phyloP scores from a whole-genome alignment of 2,329 filamentous ascomycete genomes.

The Orbilia ellipsospora region DNA sequence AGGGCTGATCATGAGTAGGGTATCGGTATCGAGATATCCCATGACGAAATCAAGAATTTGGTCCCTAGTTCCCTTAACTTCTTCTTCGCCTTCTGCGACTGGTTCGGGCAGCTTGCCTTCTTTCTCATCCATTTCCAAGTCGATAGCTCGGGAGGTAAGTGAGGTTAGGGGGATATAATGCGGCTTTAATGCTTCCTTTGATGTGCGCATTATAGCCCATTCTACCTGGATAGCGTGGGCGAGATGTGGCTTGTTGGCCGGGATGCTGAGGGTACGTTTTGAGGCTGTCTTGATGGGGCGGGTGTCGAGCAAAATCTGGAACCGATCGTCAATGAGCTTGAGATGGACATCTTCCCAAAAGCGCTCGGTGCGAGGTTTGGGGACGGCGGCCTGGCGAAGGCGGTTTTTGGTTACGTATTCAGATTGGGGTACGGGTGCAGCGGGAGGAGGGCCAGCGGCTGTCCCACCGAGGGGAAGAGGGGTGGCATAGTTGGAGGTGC shows the following conservation, averaged over 20 bases:
- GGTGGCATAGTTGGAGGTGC: conserved; percentile 29
- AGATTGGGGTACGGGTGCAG: conserved; percentile 42
- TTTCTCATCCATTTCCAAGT: conserved; percentile 77
- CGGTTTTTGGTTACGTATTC: conserved; percentile 27
- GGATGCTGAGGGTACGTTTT: conserved; percentile 80
- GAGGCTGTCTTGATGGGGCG: conserved; percentile 70
- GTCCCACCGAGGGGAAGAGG: conserved; percentile 52
- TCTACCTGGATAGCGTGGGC: conserved; percentile 88
- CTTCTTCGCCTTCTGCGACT: conserved; percentile 56
- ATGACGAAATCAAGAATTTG: conserved; percentile 76
- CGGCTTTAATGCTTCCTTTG: conserved; percentile 83
- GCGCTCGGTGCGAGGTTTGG: conserved; percentile 45
- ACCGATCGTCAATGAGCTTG: conserved; percentile 36
- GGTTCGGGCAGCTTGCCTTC: conserved; percentile 42
- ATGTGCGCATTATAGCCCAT: conserved; percentile 83
- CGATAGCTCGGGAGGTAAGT: conserved; percentile 81
- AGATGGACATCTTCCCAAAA: conserved; percentile 52
- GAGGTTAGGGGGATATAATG: conserved; percentile 93
- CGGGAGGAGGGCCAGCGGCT: conserved; percentile 47
- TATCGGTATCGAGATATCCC: conserved; percentile 91
- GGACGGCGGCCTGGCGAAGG: conserved; percentile 31
- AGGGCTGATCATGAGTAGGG: conserved; percentile 88
- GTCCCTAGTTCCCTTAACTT: conserved; percentile 68
- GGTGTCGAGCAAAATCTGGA: conserved; percentile 67
- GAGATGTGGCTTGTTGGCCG: conserved; percentile 79